Base-by-base conservation (phyloP, 768 basidiomycete genomes). In the Suillus sp. region DNA sequence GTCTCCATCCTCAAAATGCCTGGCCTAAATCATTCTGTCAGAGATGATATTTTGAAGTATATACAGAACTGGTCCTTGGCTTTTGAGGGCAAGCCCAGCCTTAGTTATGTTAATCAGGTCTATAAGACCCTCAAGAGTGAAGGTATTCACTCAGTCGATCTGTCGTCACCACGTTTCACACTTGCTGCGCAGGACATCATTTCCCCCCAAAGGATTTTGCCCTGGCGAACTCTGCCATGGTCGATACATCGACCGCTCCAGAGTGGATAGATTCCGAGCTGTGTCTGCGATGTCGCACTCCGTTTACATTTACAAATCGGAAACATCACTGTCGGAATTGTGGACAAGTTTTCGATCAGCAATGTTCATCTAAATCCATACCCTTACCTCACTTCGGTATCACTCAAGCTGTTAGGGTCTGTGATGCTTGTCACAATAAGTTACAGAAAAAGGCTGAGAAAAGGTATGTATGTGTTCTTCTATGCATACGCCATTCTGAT, bases 301-400 rank as follows among this genome's bases (percentile, higher is more conserved):
- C 93, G 0, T 99, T 99, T 76, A 86, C 89, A 0, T 95, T 98
- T 73, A 97, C 95, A 35, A 99, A 99, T 73, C 86, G 97, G 58
- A 98, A 98, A 73, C 97, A 99, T 70, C 97, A 99, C 71, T 99
- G 97, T 73, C 87, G 97, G 16, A 98, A 98, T 74, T 99, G 97
- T 77, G 97, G 97, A 9, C 89, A 91, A 72, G 95, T 99, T 16
- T 99, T 97, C 71, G 96, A 98, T 77, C 94, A 96, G 61, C 83
- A 86, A 47, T 99, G 97, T 74, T 96, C 94, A 0, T 89, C 91
- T 38, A 92, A 94, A 75, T 79, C 83, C 2, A 86, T 93, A 75
- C 80, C 93, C 0, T 81, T 99, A 27, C 96, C 97, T 4, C 92
- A 95, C 72, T 96, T 93, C 69, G 97, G 97, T 13, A 95, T 99